phyloP scores from a whole-genome alignment of 1,284 basidiomycete genomes.

The Irpex rosettiformis region DNA sequence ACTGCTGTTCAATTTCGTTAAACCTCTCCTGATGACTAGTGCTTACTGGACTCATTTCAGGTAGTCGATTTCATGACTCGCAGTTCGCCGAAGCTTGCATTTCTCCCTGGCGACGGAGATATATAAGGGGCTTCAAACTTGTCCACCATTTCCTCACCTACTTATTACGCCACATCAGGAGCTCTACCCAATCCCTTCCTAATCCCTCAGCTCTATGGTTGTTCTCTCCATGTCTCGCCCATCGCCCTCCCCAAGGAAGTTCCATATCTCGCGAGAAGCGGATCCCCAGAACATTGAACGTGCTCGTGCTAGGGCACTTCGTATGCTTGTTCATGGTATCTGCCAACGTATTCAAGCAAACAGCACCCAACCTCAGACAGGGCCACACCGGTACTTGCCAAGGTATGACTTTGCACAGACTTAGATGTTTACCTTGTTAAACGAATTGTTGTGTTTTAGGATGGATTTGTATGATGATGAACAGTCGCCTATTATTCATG shows the following conservation, averaged over 20 bases:
- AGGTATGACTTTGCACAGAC: slow-evolving; percentile 1
- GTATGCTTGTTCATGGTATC: not conserved
- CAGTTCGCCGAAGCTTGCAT: not conserved
- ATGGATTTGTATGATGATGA: slow-evolving; percentile 54
- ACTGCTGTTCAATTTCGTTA: not conserved
- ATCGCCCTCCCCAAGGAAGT: not conserved
- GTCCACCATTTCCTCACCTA: not conserved
- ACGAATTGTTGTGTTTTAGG: too few species aligned
- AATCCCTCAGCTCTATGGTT: not conserved
- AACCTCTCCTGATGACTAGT: not conserved
- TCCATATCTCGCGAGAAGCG: not conserved
- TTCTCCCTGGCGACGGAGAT: not conserved
- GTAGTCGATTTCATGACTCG: not conserved
- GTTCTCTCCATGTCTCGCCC: not conserved
- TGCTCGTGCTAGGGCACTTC: not conserved
- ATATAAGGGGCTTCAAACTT: not conserved
- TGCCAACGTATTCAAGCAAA: not conserved
- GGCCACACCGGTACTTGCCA: slow-evolving; percentile 4
- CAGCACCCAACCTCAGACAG: not conserved
- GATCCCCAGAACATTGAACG: not conserved
- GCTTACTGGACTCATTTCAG: not conserved
- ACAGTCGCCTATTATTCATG: slow-evolving; percentile 35
- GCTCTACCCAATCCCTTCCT: not conserved
- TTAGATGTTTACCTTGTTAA: not conserved
- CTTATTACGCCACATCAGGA: not conserved